phyloP scores from a whole-genome alignment of 306 rosid genomes.

The Adenanthera pavonina region DNA sequence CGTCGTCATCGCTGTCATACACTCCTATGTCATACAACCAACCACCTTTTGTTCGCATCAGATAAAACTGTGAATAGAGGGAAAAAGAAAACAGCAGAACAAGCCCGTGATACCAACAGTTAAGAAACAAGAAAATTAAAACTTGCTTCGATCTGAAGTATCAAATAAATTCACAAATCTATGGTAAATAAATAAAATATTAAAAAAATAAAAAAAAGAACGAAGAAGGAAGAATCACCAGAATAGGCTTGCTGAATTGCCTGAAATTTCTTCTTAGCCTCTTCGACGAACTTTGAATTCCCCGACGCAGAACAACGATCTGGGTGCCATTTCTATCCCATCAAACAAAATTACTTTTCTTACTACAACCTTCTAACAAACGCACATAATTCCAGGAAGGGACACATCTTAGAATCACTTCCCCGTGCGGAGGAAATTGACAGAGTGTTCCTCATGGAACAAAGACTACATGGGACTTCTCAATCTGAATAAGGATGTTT shows the following conservation, averaged over 20 bases:
- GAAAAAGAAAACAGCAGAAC: neutral
- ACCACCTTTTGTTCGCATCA: conserved; percentile 76
- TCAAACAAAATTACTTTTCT: conserved; percentile 39
- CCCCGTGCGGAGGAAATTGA: neutral
- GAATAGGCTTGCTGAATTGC: conserved; percentile 90
- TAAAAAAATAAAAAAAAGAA: neutral
- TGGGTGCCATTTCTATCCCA: conserved; percentile 94
- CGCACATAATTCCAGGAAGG: neutral
- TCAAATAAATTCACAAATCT: conserved; percentile 3
- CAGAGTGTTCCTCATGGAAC: neutral
- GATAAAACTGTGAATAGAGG: conserved; percentile 63
- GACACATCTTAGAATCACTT: conserved; percentile 13
- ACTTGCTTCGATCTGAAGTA: conserved; percentile 8
- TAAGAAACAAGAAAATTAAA: no score
- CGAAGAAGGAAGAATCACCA: conserved; percentile 53
- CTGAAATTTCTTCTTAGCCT: conserved; percentile 91
- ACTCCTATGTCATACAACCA: conserved; percentile 93
- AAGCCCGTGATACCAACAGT: conserved; percentile 28
- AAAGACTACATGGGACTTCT: conserved; percentile 20
- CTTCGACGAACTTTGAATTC: conserved; percentile 77
- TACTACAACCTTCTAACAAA: neutral
- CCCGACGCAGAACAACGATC: conserved; percentile 94
- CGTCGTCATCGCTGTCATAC: conserved; percentile 88
- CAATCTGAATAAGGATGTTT: conserved; percentile 16
- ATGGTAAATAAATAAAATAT: neutral